A percentile compares a stretch with the other conserved stretches of the same genome.
Conservation (phyloP, 768 basidiomycete genomes). For the Solioccasus polychromus region DNA sequence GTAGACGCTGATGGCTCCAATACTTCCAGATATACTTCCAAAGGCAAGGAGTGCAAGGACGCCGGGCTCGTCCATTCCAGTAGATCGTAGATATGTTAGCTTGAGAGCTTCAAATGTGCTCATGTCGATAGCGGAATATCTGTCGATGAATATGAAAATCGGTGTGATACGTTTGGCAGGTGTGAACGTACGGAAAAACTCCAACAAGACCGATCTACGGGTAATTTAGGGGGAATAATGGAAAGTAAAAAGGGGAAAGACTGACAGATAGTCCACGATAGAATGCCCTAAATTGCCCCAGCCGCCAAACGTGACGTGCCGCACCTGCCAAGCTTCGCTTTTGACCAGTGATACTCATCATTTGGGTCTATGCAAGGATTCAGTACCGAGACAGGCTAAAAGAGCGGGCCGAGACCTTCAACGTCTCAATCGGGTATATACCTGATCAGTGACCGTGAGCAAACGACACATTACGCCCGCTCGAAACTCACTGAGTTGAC, state of each 20-base stretch:
- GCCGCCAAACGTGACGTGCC: constrained; percentile 67
- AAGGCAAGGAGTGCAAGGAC: constrained; percentile 85
- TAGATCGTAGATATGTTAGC: constrained; percentile 82
- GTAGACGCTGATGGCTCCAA: constrained; percentile 93
- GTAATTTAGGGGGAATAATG: constrained; percentile 12
- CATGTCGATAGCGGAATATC: constrained; percentile 96
- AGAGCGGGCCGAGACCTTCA: constrained; percentile 58
- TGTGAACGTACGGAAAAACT: constrained; percentile 89
- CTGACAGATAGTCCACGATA: constrained; percentile 89
- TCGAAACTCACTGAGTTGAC: constrained; percentile 74
- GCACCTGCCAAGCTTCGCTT: constrained; percentile 60
- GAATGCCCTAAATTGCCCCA: constrained; percentile 80
- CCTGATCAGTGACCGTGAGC: constrained; percentile 47
- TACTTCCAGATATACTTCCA: constrained; percentile 89
- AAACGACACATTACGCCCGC: constrained; percentile 6
- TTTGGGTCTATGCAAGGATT: constrained; percentile 66
- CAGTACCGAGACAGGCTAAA: constrained; percentile 1
- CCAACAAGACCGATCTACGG: constrained; percentile 87
- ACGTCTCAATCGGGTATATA: constrained; percentile 95
- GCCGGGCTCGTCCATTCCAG: constrained; percentile 85
- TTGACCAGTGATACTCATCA: constrained; percentile 85
- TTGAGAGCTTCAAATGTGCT: constrained; percentile 96
- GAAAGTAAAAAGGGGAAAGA: constrained; percentile 18
- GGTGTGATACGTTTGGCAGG: background rate
- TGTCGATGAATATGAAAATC: constrained; percentile 25